Conservation (phyloP, 108 stramenopile genomes). For the Nitzschia inconspicua region DNA sequence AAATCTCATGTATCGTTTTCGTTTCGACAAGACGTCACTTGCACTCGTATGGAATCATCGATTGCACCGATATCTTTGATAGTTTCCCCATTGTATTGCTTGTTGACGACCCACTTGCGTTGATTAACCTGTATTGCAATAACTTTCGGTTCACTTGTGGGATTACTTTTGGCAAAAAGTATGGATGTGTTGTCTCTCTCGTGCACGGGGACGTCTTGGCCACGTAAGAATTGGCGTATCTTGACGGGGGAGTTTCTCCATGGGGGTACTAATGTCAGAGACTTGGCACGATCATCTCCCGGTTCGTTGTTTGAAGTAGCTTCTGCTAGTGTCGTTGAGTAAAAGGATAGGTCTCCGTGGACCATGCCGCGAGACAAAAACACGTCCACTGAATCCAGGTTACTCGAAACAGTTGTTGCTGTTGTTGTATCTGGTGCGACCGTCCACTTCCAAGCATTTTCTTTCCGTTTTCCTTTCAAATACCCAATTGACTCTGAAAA, state of each 20-base stretch:
- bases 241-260: slow-evolving; percentile 68
- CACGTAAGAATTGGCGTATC: slow-evolving; percentile 85
- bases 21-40: no score
- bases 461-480: background rate
- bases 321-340: background rate
- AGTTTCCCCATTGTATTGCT: no score
- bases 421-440: background rate
- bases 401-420: background rate
- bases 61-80: no score
- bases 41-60: no score
- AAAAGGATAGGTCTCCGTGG: background rate
- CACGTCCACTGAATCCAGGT: no score
- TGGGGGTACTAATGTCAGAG: slow-evolving; percentile 57
- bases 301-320: background rate
- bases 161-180: background rate
- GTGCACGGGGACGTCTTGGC: slow-evolving; percentile 86
- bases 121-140: no score
- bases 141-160: background rate
- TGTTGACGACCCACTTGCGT: no score
- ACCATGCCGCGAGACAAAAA: no score
- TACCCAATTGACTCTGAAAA: background rate
- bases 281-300: no score
- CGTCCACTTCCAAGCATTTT: background rate
- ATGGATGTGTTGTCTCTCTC: slow-evolving; percentile 32
- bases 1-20: no score